phyloP scores from a whole-genome alignment of 257 asterid genomes.

The Fraxinus americana region DNA sequence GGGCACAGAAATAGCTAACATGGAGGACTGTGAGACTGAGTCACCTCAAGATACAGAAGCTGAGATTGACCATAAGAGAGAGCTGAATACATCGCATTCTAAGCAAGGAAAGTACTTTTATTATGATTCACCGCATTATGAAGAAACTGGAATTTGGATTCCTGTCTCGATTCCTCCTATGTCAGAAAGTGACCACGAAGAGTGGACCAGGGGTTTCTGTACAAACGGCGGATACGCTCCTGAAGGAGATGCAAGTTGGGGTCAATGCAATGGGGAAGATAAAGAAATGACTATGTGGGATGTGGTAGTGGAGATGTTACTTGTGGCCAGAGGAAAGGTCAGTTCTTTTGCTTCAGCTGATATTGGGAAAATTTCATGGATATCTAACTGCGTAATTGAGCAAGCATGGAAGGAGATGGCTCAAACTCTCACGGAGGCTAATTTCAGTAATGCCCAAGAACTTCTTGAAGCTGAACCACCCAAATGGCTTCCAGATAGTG shows the following conservation, averaged over 20 bases:
- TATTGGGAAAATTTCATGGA: constrained; percentile 60
- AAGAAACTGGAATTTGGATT: constrained; percentile 95
- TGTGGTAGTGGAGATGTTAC: constrained; percentile 87
- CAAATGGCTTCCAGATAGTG: constrained; percentile 95
- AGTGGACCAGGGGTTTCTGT: constrained; percentile 77
- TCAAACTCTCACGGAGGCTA: constrained; percentile 84
- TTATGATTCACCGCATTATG: constrained; percentile 76
- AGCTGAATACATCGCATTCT: constrained; percentile 27
- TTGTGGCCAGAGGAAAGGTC: constrained; percentile 90
- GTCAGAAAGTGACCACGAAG: constrained; percentile 81
- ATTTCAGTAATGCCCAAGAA: constrained; percentile 59
- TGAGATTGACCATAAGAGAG: constrained; percentile 26
- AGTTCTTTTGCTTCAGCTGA: constrained; percentile 73
- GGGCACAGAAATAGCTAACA: constrained; percentile 26
- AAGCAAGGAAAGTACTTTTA: constrained; percentile 66
- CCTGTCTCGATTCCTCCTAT: constrained; percentile 98
- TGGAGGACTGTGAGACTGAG: constrained; percentile 21
- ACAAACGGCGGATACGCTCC: constrained; percentile 78
- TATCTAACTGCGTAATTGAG: constrained; percentile 73
- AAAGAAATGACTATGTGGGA: constrained; percentile 99
- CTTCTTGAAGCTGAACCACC: constrained; percentile 92
- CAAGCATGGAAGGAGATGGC: constrained; percentile 98
- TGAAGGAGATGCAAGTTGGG: constrained; percentile 67
- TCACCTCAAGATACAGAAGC: constrained; percentile 28
- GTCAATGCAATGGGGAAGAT: constrained; percentile 55